Evolutionary conservation across 176 grass and related monocot species (phyloP).

Genomic region (Aechmea fasciata): DNA sequence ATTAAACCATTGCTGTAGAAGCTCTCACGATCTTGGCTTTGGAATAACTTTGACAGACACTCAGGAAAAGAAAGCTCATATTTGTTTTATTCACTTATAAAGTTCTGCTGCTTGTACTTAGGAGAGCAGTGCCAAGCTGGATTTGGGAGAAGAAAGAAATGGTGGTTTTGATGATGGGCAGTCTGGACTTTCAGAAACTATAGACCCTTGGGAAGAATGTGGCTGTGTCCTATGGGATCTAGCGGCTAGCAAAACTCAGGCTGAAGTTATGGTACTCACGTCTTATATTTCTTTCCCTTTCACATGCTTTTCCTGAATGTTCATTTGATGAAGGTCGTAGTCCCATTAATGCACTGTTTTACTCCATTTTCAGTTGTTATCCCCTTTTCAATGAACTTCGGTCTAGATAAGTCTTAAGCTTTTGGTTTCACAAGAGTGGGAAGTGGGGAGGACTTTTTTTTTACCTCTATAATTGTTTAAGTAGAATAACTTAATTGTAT

Average conservation of each 20-base stretch:
- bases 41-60: neutral
- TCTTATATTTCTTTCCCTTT: neutral
- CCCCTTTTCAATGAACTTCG: no score
- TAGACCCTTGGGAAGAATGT: constrained; percentile 75
- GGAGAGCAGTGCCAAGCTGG: constrained; percentile 22
- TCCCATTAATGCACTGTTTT: neutral
- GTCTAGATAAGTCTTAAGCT: no score
- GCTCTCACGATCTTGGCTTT: neutral
- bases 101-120: neutral
- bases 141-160: constrained; percentile 28
- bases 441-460: no score
- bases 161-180: constrained; percentile 18
- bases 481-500: no score
- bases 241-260: constrained; percentile 63
- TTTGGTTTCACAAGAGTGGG: no score
- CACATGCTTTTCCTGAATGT: neutral
- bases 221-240: constrained; percentile 89
- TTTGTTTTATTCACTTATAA: neutral
- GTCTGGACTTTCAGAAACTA: constrained; percentile 13
- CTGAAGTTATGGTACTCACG: constrained; percentile 66
- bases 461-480: no score
- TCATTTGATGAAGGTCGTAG: neutral
- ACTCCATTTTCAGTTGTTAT: neutral
- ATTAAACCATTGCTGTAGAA: neutral
- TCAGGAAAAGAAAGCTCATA: neutral